Base-by-base conservation (phyloP, 495 filamentous ascomycete genomes). In the Penicillium paxilli region DNA sequence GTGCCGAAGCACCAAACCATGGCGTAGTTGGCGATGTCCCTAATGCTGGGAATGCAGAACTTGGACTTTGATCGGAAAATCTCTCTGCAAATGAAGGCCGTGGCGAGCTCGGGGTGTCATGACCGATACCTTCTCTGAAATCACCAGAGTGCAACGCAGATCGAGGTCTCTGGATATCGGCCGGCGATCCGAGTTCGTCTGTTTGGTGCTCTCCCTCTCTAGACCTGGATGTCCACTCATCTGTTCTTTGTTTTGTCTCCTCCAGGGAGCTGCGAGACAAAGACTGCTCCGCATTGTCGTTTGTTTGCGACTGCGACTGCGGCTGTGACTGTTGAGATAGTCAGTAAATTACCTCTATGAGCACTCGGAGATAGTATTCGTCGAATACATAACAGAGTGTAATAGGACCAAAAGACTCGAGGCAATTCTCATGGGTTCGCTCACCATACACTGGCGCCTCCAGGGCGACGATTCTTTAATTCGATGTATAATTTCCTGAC, bases 91-190 rank as follows among this genome's bases (percentile, higher is more conserved):
- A 52, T 19, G 58, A 60, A 51, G 63, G 56, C 24, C 49, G 61
- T 11, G 59, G 61, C 23, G 59, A 55, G 47, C 57, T 58, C 20
- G 65, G 58, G 35, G 47, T 58, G 42, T 50, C 75, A 37, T 67
- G 55, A 44, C 53, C 16, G n/a, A 59, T 73, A 26, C 84, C 80
- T 49, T 86, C 81, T 16, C 86, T 87, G 60, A 97, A 97, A 66
- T 97, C 88, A 21, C 92, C 92, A 32, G 87, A 87, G 65, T 97
- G 92, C 41, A 97, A 76, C 33, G 92, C 91, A 10, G 92, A 97
- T 44, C 87, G 77, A 44, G 92, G 92, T 48, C 92, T 80, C 64
- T 93, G 87, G 54, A 96, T 94, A 59, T 85, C 81, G 53, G 74
- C 60, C 22, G 72, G 70, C 45, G 62, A 69, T 51, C 57, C 70